These are phyloP conservation scores for Papiliotrema laurentii DNA, from an alignment of 1,284 basidiomycete genomes.

Conservation along the genomic window DNA sequence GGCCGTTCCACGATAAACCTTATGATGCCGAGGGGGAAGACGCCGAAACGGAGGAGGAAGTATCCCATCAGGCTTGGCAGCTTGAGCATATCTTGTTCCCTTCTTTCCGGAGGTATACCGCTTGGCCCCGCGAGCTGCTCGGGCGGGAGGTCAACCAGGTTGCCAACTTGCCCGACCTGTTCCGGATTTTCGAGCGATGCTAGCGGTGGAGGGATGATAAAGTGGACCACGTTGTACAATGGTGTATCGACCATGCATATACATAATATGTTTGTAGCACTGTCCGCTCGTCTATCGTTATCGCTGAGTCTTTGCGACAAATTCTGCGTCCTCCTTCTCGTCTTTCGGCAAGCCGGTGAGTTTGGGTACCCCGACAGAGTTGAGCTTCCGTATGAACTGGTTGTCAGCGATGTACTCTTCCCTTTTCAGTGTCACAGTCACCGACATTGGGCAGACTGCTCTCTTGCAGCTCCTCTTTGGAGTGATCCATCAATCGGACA, in stretches of 20 bases:
- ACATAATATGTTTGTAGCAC: background rate
- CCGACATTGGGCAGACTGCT: conserved; percentile 24
- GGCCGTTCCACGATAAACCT: conserved; percentile 30
- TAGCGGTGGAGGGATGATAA: conserved; percentile 37
- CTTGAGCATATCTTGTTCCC: conserved; percentile 84
- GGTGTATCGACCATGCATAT: background rate
- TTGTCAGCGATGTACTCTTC: background rate
- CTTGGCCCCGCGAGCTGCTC: conserved; percentile 55
- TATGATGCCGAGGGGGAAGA: conserved; percentile 8
- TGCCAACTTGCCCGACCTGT: conserved; percentile 80
- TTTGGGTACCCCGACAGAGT: conserved; percentile 24
- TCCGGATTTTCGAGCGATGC: conserved; percentile 85
- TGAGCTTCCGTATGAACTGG: conserved; percentile 25
- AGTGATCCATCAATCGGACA: conserved; percentile 34
- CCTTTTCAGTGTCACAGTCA: background rate
- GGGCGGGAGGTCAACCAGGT: conserved; percentile 73
- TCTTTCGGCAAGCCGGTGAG: conserved; percentile 16
- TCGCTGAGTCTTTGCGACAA: conserved; percentile 7
- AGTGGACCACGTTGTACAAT: background rate
- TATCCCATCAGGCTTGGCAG: conserved; percentile 65
- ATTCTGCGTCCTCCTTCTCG: conserved; percentile 22
- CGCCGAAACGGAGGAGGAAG: conserved; percentile 30
- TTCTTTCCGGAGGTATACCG: conserved; percentile 67
- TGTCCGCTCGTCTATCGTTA: no score
- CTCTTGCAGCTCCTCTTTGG: conserved; percentile 27